Evolutionary conservation across 352 stramenopile species (phyloP).

Genomic region (Pythium oligandrum): DNA sequence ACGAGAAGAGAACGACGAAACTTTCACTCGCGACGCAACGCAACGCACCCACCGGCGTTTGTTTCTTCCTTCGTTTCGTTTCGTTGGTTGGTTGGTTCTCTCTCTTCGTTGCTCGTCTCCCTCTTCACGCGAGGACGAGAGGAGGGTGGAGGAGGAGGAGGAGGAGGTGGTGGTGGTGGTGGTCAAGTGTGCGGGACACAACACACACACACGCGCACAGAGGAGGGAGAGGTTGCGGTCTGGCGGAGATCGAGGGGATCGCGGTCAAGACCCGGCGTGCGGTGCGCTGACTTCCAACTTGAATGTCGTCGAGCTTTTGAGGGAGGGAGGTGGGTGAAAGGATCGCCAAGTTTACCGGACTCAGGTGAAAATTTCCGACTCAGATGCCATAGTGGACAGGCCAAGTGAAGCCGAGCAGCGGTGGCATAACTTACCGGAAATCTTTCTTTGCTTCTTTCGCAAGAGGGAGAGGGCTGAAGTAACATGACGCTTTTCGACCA

Average conservation of each 20-base stretch:
- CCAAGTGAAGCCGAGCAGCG: too few species aligned
- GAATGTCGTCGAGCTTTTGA: constrained; percentile 10
- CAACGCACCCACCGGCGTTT: too few species aligned
- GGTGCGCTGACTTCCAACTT: constrained; percentile 22
- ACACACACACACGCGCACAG: neutral
- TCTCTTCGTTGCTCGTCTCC: neutral
- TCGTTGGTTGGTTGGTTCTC: too few species aligned
- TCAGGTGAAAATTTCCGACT: too few species aligned
- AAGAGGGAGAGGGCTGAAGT: too few species aligned
- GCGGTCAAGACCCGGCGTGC: constrained; percentile 1
- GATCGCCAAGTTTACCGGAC: too few species aligned
- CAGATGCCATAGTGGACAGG: too few species aligned
- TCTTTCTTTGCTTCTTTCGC: too few species aligned
- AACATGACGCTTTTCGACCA: too few species aligned
- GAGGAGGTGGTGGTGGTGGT: neutral
- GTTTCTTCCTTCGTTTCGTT: too few species aligned
- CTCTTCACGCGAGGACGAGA: neutral
- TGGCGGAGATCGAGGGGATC: neutral
- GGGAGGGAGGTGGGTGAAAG: too few species aligned
- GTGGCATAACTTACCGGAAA: too few species aligned
- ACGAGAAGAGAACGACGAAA: constrained; percentile 16
- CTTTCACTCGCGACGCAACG: neutral
- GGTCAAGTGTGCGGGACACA: neutral
- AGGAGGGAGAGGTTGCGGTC: neutral
- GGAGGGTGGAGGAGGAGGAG: neutral